Evolutionary conservation across 2,329 filamentous ascomycete species (phyloP), one percentile per base, ranked within the genome.

Genomic region (Microdochium paspali): DNA sequence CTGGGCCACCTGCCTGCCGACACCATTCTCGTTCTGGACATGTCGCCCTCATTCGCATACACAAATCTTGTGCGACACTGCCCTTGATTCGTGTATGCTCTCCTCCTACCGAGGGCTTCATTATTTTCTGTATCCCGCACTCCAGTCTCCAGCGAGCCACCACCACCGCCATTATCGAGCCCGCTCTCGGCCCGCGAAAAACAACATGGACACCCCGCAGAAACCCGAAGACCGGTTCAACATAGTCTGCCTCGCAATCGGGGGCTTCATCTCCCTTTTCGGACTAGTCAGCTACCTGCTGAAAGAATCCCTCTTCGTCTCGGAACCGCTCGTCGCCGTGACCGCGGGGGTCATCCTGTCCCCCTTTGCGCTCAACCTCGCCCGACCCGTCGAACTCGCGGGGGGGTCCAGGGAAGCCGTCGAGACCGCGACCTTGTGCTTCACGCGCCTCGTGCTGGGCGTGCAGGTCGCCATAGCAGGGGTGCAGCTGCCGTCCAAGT

Each of bases 391-490:
- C 1, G 12, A 25, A 9, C 32, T 44, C 31, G 47, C 44, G 12
- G 32, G 15, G 39, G 44, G n/a, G n/a, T n/a, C 45, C 12, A 21
- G 35, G 9, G 35, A 40, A 15, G 20, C 25, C 13, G 15, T 49
- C 44, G 44, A 44, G 26, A 39, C n/a, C 9, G 24, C 44, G 35
- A 44, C 26, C 2, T 40, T 46, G 47, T 83, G 86, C 55, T 82
- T 83, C 61, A 82, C 82, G n/a, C 77, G 83, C 50, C 81, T 86
- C 48, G 82, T 86, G 46, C 70, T 87, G 35, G 82, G 85, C 45
- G 81, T 86, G 25, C 82, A 86, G 71, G 86, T 83, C 71, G 86
- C 86, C 58, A 82, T 82, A 55, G 78, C 86, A 21, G 83, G 83
- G 7, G 82, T 86, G 62, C 83, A 85, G 65, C 71, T 87, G 67